Percentiles rank a stretch among this genome's conserved stretches.
Evolutionary conservation across 1,284 basidiomycete species (phyloP).

Genomic region (Tylopilus sp.): DNA sequence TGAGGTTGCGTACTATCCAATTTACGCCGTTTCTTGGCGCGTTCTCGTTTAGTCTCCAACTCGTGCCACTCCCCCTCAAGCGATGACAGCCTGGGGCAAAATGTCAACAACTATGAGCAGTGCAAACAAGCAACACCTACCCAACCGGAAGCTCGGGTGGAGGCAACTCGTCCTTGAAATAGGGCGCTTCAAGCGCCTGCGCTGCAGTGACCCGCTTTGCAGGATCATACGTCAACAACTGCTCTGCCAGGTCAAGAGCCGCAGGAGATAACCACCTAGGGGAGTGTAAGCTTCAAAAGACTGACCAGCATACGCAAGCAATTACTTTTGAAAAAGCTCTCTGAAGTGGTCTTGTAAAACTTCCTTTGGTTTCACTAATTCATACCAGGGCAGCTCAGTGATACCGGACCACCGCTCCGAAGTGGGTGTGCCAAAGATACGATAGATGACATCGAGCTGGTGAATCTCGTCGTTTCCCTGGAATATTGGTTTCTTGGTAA

Average conservation of each 20-base stretch:
- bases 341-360: slow-evolving; percentile 69
- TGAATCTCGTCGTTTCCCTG: slow-evolving; percentile 97
- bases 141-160: slow-evolving; percentile 69
- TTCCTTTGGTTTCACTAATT: slow-evolving; percentile 90
- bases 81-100: slow-evolving; percentile 53
- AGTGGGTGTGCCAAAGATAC: slow-evolving; percentile 85
- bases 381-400: slow-evolving; percentile 91
- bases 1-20: slow-evolving; percentile 35
- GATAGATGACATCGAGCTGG: slow-evolving; percentile 91
- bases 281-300: slow-evolving; percentile 7
- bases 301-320: slow-evolving; percentile 1
- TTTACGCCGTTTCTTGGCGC: slow-evolving; percentile 69
- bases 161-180: slow-evolving; percentile 82
- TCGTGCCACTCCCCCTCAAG: slow-evolving; percentile 95
- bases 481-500: slow-evolving; percentile 91
- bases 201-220: slow-evolving; percentile 69
- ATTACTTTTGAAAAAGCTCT: slow-evolving; percentile 76
- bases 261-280: slow-evolving; percentile 77
- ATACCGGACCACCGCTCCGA: slow-evolving; percentile 82
- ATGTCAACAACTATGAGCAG: slow-evolving; percentile 15
- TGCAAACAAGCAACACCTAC: slow-evolving; percentile 46
- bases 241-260: slow-evolving; percentile 82
- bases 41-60: slow-evolving; percentile 82
- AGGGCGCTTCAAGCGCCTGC: slow-evolving; percentile 77
- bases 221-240: slow-evolving; percentile 83